Evolutionary conservation across 75 land plant genomes (phyloP).

Genomic region (Azolla pinnata): DNA sequence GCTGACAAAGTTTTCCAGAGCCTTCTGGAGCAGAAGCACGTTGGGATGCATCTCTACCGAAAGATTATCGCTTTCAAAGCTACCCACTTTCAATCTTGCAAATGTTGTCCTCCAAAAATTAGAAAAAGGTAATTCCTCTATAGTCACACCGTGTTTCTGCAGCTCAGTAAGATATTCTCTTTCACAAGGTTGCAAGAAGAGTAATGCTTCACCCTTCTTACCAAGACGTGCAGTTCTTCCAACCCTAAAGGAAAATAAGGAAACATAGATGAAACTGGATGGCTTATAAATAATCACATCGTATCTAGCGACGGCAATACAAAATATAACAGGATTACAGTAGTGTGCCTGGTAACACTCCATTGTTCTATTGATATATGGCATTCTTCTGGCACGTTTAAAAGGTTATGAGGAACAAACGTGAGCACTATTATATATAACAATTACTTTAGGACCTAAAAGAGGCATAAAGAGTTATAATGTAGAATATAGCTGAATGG

Average conservation of each 20-base stretch:
- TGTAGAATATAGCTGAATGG: too few relatives aligned
- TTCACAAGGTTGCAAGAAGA: slow-evolving; percentile 85
- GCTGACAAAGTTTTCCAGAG: slow-evolving; percentile 57
- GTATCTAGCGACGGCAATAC: too few relatives aligned
- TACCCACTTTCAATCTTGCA: slow-evolving; percentile 13
- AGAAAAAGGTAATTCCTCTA: slow-evolving; percentile 55
- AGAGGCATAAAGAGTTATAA: too few relatives aligned
- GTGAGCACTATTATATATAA: too few relatives aligned
- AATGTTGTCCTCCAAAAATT: slow-evolving; percentile 40
- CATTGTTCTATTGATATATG: too few relatives aligned
- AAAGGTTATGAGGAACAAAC: too few relatives aligned
- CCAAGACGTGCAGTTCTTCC: slow-evolving; percentile 97
- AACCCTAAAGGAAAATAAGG: slow-evolving; percentile 40
- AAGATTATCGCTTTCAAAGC: slow-evolving; percentile 23
- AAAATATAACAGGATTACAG: too few relatives aligned
- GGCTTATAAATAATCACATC: too few relatives aligned
- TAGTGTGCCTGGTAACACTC: too few relatives aligned
- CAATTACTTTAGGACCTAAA: too few relatives aligned
- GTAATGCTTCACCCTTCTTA: slow-evolving; percentile 73
- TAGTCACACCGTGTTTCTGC: slow-evolving; percentile 63
- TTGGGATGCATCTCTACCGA: slow-evolving; percentile 71
- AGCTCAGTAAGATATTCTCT: slow-evolving; percentile 68
- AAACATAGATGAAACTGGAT: too few relatives aligned
- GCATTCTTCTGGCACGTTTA: too few relatives aligned
- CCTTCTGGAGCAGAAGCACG: slow-evolving; percentile 48